Conservation (phyloP, 129 eudicot genomes). For the Escallonia herrerae region DNA sequence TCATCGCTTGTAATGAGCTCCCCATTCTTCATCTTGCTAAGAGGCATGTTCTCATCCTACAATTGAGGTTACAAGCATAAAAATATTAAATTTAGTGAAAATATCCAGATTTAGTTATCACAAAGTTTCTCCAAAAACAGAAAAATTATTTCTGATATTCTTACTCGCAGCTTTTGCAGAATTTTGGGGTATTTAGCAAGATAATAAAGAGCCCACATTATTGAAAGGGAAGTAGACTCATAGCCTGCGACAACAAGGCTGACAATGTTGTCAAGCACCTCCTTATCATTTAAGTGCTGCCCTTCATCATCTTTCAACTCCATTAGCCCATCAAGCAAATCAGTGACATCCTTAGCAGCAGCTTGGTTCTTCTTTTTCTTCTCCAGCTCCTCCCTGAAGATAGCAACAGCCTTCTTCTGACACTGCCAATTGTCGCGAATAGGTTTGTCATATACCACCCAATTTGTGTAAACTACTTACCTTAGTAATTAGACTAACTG, state of each 20-base stretch:
- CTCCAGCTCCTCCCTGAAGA: slow-evolving; percentile 34
- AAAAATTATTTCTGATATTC: background rate
- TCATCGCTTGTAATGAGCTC: slow-evolving; percentile 30
- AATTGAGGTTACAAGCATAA: background rate
- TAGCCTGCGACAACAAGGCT: slow-evolving; percentile 25
- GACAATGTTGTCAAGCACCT: slow-evolving; percentile 39
- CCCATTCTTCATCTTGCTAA: slow-evolving; percentile 24
- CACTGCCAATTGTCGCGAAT: slow-evolving; percentile 17
- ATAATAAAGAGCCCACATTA: slow-evolving; percentile 38
- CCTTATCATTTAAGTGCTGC: slow-evolving; percentile 22
- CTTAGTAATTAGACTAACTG: too few species aligned
- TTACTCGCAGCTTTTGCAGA: slow-evolving; percentile 47
- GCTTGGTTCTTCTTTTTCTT: slow-evolving; percentile 20
- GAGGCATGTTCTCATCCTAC: slow-evolving; percentile 35
- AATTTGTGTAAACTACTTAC: too few species aligned
- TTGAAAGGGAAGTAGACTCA: slow-evolving; percentile 23
- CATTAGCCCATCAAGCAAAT: slow-evolving; percentile 42
- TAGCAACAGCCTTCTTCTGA: slow-evolving; percentile 21
- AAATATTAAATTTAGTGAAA: background rate
- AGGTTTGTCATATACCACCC: too few species aligned
- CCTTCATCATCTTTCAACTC: slow-evolving; percentile 37
- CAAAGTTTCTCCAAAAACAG: background rate
- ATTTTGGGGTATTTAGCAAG: slow-evolving; percentile 41
- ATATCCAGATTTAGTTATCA: too few species aligned
- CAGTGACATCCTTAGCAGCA: background rate